Percentiles rank a stretch among this genome's conserved stretches.
phyloP scores from a whole-genome alignment of 768 basidiomycete species.

The Sarcodon aspratus region DNA sequence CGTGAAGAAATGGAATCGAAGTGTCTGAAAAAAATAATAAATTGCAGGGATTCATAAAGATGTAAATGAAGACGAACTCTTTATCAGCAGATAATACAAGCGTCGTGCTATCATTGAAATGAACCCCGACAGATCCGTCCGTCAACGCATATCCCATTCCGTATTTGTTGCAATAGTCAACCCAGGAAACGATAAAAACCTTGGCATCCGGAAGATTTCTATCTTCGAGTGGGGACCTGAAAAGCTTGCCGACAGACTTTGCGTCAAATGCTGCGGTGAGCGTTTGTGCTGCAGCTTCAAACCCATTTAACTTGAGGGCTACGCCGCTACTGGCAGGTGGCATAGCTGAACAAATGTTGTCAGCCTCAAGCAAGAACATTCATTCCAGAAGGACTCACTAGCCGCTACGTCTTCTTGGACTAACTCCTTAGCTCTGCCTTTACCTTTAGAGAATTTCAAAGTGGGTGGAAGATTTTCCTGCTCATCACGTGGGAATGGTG shows the following conservation, averaged over 20 bases:
- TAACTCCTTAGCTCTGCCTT: constrained; percentile 6
- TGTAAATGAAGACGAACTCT: constrained; percentile 39
- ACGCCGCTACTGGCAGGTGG: background rate
- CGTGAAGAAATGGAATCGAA: constrained; percentile 81
- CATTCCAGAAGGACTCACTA: background rate
- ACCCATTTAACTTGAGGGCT: constrained; percentile 19
- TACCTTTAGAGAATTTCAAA: constrained; percentile 12
- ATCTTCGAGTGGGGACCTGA: constrained; percentile 52
- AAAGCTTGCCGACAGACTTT: constrained; percentile 48
- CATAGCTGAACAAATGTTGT: background rate
- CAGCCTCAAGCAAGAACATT: background rate
- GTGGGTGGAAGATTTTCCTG: constrained; percentile 21
- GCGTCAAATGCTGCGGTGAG: constrained; percentile 57
- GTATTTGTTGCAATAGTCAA: constrained; percentile 98
- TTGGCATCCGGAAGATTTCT: constrained; percentile 45
- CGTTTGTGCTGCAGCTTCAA: constrained; percentile 51
- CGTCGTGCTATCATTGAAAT: constrained; percentile 93
- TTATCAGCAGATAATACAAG: constrained; percentile 81
- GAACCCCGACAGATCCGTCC: constrained; percentile 88
- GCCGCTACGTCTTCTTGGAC: background rate
- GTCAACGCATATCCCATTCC: constrained; percentile 99
- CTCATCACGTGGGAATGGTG: constrained; percentile 14
- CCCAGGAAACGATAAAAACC: constrained; percentile 97
- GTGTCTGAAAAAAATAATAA: constrained; percentile 37
- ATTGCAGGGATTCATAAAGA: background rate